phyloP scores from a whole-genome alignment of 2,329 filamentous ascomycete genomes.

The Dactylellina parvicollis region DNA sequence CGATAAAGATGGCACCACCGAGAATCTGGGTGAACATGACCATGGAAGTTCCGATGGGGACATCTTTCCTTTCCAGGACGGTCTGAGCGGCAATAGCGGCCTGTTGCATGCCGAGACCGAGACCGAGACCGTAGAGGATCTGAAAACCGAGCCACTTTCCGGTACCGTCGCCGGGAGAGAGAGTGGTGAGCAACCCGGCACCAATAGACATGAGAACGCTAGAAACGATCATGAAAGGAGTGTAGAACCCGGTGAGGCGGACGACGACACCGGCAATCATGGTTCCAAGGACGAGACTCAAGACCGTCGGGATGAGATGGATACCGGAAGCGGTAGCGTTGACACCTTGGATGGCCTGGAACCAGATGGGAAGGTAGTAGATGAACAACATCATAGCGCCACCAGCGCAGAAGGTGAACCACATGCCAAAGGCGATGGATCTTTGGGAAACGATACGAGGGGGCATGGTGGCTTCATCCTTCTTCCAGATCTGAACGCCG shows the following conservation, averaged over 20 bases:
- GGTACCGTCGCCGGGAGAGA: slow-evolving; percentile 61
- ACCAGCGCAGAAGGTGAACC: slow-evolving; percentile 65
- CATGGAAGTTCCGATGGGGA: slow-evolving; percentile 68
- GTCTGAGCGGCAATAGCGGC: slow-evolving; percentile 69
- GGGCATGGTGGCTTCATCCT: slow-evolving; percentile 68
- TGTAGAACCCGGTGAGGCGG: slow-evolving; percentile 70
- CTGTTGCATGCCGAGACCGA: slow-evolving; percentile 70
- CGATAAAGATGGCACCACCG: slow-evolving; percentile 69
- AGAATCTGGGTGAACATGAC: slow-evolving; percentile 70
- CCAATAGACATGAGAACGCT: slow-evolving; percentile 67
- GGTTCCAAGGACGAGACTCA: slow-evolving; percentile 66
- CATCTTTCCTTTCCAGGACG: slow-evolving; percentile 66
- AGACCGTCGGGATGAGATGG: slow-evolving; percentile 67
- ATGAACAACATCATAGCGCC: slow-evolving; percentile 68
- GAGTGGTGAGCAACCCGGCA: slow-evolving; percentile 67
- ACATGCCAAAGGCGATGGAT: slow-evolving; percentile 66
- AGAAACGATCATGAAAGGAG: slow-evolving; percentile 68
- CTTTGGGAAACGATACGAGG: slow-evolving; percentile 68
- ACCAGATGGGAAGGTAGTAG: slow-evolving; percentile 68
- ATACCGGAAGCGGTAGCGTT: slow-evolving; percentile 67
- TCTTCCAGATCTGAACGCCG: slow-evolving; percentile 64
- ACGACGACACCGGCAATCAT: slow-evolving; percentile 65
- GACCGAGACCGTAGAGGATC: slow-evolving; percentile 66
- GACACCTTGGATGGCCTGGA: slow-evolving; percentile 68
- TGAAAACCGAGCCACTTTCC: slow-evolving; percentile 64